A percentile compares a stretch with the other conserved stretches of the same genome.
Evolutionary conservation across 805 yeast genomes (phyloP).

Genomic region (Yamadazyma nakazawae): DNA sequence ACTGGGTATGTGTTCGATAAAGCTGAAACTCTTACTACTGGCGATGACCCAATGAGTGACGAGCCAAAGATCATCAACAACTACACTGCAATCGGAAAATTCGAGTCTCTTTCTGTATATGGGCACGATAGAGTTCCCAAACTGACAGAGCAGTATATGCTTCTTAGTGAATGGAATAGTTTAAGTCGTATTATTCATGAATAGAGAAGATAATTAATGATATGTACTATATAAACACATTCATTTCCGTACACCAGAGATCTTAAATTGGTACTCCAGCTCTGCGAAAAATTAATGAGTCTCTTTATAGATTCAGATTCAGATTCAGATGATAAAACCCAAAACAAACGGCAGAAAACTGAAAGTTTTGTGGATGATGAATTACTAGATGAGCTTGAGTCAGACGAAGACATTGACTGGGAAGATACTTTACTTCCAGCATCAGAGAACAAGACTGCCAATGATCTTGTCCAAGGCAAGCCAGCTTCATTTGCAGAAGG

Average conservation of each 20-base stretch:
- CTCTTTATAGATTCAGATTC: slow-evolving; percentile 9
- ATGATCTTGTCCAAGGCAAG: background rate
- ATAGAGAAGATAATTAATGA: background rate
- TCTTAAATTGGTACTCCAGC: background rate
- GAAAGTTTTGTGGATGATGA: background rate
- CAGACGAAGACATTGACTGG: slow-evolving; percentile 5
- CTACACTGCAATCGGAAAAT: slow-evolving; percentile 21
- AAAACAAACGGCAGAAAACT: slow-evolving; percentile 2
- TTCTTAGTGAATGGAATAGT: slow-evolving; percentile 28
- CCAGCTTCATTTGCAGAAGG: background rate
- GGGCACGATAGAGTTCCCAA: slow-evolving; percentile 31
- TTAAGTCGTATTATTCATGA: slow-evolving; percentile 24
- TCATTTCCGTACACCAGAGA: background rate
- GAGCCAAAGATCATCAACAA: slow-evolving; percentile 20
- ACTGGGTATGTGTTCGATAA: slow-evolving; percentile 27
- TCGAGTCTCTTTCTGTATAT: slow-evolving; percentile 21
- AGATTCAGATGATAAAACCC: slow-evolving; percentile 1
- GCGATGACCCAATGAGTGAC: slow-evolving; percentile 10
- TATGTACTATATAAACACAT: background rate
- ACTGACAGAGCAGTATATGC: slow-evolving; percentile 22
- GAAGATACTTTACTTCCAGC: slow-evolving; percentile 6
- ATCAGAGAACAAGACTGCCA: background rate
- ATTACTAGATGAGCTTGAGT: background rate
- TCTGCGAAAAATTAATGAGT: slow-evolving; percentile 5
- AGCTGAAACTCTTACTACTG: slow-evolving; percentile 20